These are phyloP conservation scores for Pseudogymnoascus sp. DNA, from an alignment of 2,329 filamentous ascomycete species.

Conservation along the genomic window DNA sequence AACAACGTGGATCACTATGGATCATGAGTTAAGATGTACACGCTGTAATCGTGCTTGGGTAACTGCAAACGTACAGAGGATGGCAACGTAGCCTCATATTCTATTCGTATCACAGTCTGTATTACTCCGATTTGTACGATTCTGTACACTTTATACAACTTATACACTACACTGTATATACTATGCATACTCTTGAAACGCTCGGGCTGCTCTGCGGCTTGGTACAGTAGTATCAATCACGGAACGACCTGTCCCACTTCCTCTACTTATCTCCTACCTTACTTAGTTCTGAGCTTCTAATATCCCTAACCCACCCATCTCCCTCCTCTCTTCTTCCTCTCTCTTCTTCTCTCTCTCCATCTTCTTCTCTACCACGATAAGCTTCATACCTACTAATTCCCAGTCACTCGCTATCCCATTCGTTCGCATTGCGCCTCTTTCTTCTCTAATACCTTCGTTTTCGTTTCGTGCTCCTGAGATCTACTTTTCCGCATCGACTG, in stretches of 20 bases:
- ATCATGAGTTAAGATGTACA: background rate
- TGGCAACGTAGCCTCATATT: background rate
- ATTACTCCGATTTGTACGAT: background rate
- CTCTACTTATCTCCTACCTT: background rate
- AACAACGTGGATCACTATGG: background rate
- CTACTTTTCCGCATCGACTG: background rate
- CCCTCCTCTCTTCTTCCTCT: background rate
- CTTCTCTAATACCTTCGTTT: slow-evolving; percentile 2
- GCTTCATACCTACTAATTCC: background rate
- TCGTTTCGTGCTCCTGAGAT: background rate
- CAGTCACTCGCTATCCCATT: background rate
- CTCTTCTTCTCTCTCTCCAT: slow-evolving; percentile 9
- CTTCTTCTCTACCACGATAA: background rate
- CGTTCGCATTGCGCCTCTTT: background rate
- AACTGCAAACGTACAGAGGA: background rate
- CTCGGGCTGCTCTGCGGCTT: background rate
- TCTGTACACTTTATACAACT: background rate
- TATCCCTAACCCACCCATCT: background rate
- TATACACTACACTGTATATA: background rate
- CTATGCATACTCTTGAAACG: background rate
- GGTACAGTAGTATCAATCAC: background rate
- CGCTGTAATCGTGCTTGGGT: background rate
- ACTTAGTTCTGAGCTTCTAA: slow-evolving; percentile 1
- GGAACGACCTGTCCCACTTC: background rate
- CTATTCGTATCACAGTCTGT: background rate